Evolutionary conservation across 805 yeast genomes (phyloP).

Genomic region (Yarrowia deformans): DNA sequence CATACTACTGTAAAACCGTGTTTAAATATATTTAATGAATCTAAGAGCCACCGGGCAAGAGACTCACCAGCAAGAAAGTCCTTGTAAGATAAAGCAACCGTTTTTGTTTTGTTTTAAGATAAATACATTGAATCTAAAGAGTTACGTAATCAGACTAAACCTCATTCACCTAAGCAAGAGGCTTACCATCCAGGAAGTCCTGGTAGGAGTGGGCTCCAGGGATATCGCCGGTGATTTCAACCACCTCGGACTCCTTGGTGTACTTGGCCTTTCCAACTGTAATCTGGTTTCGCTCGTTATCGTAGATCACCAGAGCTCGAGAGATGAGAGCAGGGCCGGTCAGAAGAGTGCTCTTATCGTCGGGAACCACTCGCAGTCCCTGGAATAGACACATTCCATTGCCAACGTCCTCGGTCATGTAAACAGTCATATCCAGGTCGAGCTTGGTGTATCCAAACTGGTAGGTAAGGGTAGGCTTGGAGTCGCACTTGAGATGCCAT

Average conservation of each 20-base stretch:
- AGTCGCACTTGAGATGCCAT: neutral
- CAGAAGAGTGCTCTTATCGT: neutral
- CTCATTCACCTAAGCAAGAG: too few relatives aligned
- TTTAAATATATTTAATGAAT: too few relatives aligned
- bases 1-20: too few relatives aligned
- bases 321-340: constrained; percentile 7
- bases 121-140: too few relatives aligned
- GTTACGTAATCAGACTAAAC: too few relatives aligned
- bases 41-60: too few relatives aligned
- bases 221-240: neutral
- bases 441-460: constrained; percentile 8
- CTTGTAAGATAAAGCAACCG: too few relatives aligned
- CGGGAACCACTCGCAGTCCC: neutral
- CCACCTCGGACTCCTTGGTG: neutral
- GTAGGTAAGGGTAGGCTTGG: constrained; percentile 10
- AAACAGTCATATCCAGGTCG: neutral
- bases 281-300: neutral
- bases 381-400: neutral
- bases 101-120: too few relatives aligned
- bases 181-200: neutral
- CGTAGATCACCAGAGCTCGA: constrained; percentile 3
- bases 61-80: too few relatives aligned
- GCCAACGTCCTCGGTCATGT: neutral
- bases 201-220: neutral
- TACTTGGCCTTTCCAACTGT: neutral